Base-by-base conservation (phyloP, 192 early-diverging fungal genomes). In the Podila horticola region DNA sequence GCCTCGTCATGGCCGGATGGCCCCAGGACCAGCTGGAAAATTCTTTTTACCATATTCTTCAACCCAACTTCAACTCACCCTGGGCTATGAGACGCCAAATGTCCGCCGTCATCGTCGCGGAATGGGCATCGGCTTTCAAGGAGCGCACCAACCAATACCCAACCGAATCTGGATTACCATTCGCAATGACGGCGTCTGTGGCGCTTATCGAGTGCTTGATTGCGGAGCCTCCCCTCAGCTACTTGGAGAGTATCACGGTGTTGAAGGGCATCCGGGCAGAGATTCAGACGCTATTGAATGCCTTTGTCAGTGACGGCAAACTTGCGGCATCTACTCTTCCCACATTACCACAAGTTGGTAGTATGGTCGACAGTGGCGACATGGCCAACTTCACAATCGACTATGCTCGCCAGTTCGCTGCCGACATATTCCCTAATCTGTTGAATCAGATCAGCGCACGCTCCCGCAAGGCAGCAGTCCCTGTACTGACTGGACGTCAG, bases 21-120 rank as follows among this genome's bases (percentile, higher is more conserved):
- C 87, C 84, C 6, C 65, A 84, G 24, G 79, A 87, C 5, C 74
- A 74, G 31, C 75, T 91, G 74, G 85, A 89, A 29, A 36, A 57
- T 8, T 67, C 83, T 19, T 89, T 91, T 49, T 85, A 81, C 24
- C 84, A 84, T 28, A 76, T 93, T 10, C 71, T 97, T 17, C 77
- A 84, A 20, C 84, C 86, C 1, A 90, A 93, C 55, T 79, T 96
- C 31, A 86, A 83, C 17, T 94, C 94, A 26, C 83, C 88, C 0
- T 93, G 91, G 88, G 93, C 94, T 26, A 85, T 93, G 58, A 94
- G 96, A 61, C 89, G 93, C 22, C 90, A 94, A 71, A 83, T 97
- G 57, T 89, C 91, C 4, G 86, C 90, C 58, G 88, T 96, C 26
- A 83, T 95, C 1, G 81, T 95, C 34, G 95, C 97, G 64, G 96